Evolutionary conservation across 139 green algal genomes (phyloP).

Genomic region (Tetraselmis striata): DNA sequence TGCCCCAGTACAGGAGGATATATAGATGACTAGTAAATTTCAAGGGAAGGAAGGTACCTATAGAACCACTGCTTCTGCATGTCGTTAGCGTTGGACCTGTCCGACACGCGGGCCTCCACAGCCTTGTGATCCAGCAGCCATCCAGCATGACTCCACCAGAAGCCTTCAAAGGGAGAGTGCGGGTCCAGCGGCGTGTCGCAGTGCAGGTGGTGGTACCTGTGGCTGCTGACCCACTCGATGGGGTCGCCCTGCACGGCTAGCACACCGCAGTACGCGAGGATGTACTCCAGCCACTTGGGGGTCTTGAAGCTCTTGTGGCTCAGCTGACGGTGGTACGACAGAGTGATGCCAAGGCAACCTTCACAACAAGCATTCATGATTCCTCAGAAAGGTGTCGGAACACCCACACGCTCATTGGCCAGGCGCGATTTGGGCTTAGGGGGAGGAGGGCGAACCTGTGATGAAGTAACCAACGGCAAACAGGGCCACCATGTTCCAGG

Average conservation of each 20-base stretch:
- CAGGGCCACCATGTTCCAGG: slow-evolving; percentile 65
- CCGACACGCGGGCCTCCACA: slow-evolving; percentile 43
- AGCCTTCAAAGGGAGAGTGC: slow-evolving; percentile 96
- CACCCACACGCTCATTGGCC: background rate
- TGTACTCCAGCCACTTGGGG: slow-evolving; percentile 99
- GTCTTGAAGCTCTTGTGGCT: slow-evolving; percentile 82
- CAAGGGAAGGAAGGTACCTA: slow-evolving; percentile 61
- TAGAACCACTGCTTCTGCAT: slow-evolving; percentile 90
- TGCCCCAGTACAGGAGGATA: no score
- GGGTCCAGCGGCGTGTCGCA: slow-evolving; percentile 95
- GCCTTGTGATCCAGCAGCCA: slow-evolving; percentile 94
- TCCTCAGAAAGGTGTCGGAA: background rate
- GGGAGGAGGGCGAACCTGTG: slow-evolving; percentile 43
- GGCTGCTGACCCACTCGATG: slow-evolving; percentile 79
- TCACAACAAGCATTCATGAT: background rate
- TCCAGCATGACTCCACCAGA: slow-evolving; percentile 95
- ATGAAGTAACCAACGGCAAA: slow-evolving; percentile 88
- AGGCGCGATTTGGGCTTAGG: no score
- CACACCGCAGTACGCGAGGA: slow-evolving; percentile 94
- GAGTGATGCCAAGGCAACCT: slow-evolving; percentile 55
- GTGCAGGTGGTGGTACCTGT: slow-evolving; percentile 94
- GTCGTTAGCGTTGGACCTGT: slow-evolving; percentile 78
- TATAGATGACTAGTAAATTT: no score
- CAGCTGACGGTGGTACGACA: slow-evolving; percentile 89
- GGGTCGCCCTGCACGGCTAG: slow-evolving; percentile 71